Evolutionary conservation across 768 basidiomycete genomes (phyloP).

Genomic region (Hirschioporus abietinus): DNA sequence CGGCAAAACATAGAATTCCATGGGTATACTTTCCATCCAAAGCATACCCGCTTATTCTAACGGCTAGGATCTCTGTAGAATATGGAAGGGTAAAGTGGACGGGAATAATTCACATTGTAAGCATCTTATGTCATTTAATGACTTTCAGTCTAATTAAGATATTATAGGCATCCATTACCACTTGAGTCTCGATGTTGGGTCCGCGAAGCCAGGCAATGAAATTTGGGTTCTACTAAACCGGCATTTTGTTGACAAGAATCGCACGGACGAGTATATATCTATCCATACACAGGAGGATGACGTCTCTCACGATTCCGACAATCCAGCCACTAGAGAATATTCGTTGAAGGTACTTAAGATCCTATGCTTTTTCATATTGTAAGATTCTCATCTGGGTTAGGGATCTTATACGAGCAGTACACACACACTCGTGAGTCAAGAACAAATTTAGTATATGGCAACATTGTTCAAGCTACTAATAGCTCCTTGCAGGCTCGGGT

Average conservation of each 20-base stretch:
- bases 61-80: constrained; percentile 15
- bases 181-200: constrained; percentile 35
- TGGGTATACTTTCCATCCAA: constrained; percentile 43
- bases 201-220: constrained; percentile 31
- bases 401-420: constrained; percentile 39
- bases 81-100: constrained; percentile 42
- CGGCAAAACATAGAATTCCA: constrained; percentile 48
- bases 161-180: constrained; percentile 26
- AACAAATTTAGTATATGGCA: background rate
- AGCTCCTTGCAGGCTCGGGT: constrained; percentile 20
- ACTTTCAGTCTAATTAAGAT: background rate
- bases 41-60: background rate
- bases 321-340: constrained; percentile 5
- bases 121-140: background rate
- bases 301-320: constrained; percentile 22
- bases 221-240: constrained; percentile 81
- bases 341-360: constrained; percentile 4
- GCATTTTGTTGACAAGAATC: constrained; percentile 59
- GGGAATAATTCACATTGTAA: constrained; percentile 26
- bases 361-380: background rate
- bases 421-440: constrained; percentile 34
- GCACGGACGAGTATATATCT: constrained; percentile 63
- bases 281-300: constrained; percentile 45
- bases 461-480: background rate
- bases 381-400: constrained; percentile 10